A percentile compares a stretch with the other conserved stretches of the same genome.
phyloP scores from a whole-genome alignment of 768 basidiomycete species.

The Mycena polygramma region DNA sequence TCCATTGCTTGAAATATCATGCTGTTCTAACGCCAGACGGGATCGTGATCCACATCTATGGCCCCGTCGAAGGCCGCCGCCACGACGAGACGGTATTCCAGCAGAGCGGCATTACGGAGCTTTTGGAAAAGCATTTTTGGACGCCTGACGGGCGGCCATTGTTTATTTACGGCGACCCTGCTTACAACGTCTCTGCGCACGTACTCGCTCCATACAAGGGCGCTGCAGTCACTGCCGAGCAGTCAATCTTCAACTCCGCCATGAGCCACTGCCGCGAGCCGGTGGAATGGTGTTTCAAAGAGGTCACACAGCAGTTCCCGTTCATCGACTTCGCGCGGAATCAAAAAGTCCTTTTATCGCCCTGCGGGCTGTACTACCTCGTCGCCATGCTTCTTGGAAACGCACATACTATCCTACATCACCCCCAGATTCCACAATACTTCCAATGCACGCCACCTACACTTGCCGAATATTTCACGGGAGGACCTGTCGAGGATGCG shows the following conservation, averaged over 20 bases:
- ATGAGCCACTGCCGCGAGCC: constrained; percentile 39
- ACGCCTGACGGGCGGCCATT: constrained; percentile 24
- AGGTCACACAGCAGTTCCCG: constrained; percentile 32
- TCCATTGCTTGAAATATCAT: constrained; percentile 35
- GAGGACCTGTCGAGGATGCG: constrained; percentile 32
- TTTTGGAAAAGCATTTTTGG: constrained; percentile 35
- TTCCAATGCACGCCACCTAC: constrained; percentile 35
- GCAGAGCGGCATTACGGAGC: constrained; percentile 29
- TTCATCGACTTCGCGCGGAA: constrained; percentile 36
- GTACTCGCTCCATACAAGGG: constrained; percentile 38
- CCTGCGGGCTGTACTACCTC: constrained; percentile 36
- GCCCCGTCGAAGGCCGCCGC: constrained; percentile 34
- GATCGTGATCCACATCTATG: constrained; percentile 35
- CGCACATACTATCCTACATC: constrained; percentile 31
- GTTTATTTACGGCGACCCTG: constrained; percentile 37
- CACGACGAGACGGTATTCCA: constrained; percentile 38
- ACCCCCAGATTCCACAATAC: constrained; percentile 24
- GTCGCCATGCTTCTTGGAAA: constrained; percentile 32
- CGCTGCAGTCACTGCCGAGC: constrained; percentile 20
- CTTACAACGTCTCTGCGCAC: constrained; percentile 29
- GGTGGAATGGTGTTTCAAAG: constrained; percentile 38
- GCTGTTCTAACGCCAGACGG: constrained; percentile 34
- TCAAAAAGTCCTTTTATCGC: constrained; percentile 35
- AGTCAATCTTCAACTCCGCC: constrained; percentile 24
- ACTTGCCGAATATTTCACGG: constrained; percentile 31